Evolutionary conservation across 164 flowering plant species (phyloP), one percentile per base, ranked within the genome.

Genomic region (Platanus orientalis): DNA sequence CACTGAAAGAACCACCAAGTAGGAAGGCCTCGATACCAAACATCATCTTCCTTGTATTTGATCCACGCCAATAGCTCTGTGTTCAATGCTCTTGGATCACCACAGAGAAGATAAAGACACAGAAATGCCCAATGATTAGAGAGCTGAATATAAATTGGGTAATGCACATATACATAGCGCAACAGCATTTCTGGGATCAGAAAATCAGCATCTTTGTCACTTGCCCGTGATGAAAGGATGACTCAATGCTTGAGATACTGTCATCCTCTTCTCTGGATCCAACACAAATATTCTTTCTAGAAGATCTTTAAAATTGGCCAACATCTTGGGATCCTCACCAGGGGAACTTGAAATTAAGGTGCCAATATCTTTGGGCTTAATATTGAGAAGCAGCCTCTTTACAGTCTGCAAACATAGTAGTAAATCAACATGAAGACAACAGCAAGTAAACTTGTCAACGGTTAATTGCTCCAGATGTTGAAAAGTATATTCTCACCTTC

Each of bases 151-250:
- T 68, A 70, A 71, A 76, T 69, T 71, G 63, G 79, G 73, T 70
- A 81, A 80, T 76, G 71, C 68, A 78, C 75, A 79, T 69, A 34
- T 76, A 85, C 76, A 78, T 73, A 83, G 80, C 65, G 67, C 82
- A 83, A 82, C 87, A 80, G 82, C 88, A 76, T 73, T 78, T 84
- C 85, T 79, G 81, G 83, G 73, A 84, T 81, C 85, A 87, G 78
- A 87, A 83, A 85, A 76, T 78, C 93, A 86, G 87, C 93, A 80
- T 77, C 92, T 75, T 68, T 75, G 59, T 71, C 96, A 95, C 99
- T 95, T 95, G 97, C 99, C 99, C 78, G 99, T 90, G 88, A 92
- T 92, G 88, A 90, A 95, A 53, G 99, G 95, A 71, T 95, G 99
- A 65, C 71, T 77, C 84, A 95, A 76, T 52, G 99, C 99, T 63